A percentile compares a stretch with the other conserved stretches of the same genome.
These are phyloP conservation scores for Acanthamoeba castellanii DNA, from an alignment of 208 protist genomes.

Conservation along the genomic window DNA sequence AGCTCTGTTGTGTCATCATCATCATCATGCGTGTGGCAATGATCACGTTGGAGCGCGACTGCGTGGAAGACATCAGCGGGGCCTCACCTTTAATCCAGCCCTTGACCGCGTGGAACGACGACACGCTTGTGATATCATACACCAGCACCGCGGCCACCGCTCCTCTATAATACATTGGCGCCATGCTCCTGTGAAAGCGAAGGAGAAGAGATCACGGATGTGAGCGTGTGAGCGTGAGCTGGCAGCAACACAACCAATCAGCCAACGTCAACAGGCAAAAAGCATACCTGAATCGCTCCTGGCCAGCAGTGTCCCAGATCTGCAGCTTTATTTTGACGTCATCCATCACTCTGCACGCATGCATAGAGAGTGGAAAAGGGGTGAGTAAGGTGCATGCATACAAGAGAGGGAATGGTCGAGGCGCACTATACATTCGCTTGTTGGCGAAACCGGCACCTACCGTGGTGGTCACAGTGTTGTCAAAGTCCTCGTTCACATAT, in stretches of 20 bases:
- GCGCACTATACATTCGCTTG: constrained; percentile 51
- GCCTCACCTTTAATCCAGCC: constrained; percentile 61
- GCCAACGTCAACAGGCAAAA: not conserved
- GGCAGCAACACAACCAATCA: not conserved
- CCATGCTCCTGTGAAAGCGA: constrained; percentile 73
- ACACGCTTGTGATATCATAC: constrained; percentile 80
- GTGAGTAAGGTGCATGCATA: not conserved
- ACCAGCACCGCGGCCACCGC: constrained; percentile 84
- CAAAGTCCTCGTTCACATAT: constrained; percentile 50
- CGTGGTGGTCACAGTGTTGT: not conserved
- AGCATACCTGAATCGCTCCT: constrained; percentile 61
- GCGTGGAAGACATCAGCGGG: too few species aligned
- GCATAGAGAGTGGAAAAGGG: not conserved
- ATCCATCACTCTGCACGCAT: constrained; percentile 14
- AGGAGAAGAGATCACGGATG: not conserved
- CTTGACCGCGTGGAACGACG: constrained; percentile 84
- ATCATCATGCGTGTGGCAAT: not conserved
- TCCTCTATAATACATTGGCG: constrained; percentile 87
- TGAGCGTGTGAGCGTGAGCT: too few species aligned
- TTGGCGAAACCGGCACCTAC: constrained; percentile 55
- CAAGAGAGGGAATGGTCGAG: not conserved
- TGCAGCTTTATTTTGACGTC: constrained; percentile 58
- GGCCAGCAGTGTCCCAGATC: constrained; percentile 70
- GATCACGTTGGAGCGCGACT: not conserved
- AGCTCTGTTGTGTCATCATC: constrained; percentile 19